These are phyloP conservation scores for Sindora glabra DNA, from an alignment of 306 rosid genomes.

Conservation along the genomic window DNA sequence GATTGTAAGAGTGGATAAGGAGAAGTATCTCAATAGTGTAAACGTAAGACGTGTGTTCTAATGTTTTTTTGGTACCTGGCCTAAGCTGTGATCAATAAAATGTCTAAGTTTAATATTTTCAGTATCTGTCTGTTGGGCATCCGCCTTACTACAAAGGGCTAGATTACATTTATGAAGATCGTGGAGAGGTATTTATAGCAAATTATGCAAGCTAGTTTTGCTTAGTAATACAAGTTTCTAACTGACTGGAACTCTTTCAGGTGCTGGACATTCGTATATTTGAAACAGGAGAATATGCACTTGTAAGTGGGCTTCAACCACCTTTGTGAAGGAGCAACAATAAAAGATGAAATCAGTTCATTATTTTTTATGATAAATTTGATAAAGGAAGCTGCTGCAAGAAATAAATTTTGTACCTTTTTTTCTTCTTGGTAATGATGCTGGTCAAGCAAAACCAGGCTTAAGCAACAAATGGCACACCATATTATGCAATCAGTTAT, in stretches of 20 bases:
- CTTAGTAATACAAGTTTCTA: neutral
- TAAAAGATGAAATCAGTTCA: too few relatives aligned
- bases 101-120: conserved; percentile 21
- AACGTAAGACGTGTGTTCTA: conserved; percentile 41
- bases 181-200: conserved; percentile 75
- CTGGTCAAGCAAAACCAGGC: too few relatives aligned
- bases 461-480: too few relatives aligned
- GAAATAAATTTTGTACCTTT: too few relatives aligned
- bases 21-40: conserved; percentile 78
- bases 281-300: conserved; percentile 91
- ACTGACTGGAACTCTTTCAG: conserved; percentile 27
- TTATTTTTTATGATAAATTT: too few relatives aligned
- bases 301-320: too few relatives aligned
- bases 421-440: too few relatives aligned
- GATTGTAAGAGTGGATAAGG: conserved; percentile 93
- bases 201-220: neutral
- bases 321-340: too few relatives aligned
- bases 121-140: conserved; percentile 95
- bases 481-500: too few relatives aligned
- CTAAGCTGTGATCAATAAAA: conserved; percentile 3
- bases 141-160: conserved; percentile 94
- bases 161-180: conserved; percentile 93
- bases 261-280: conserved; percentile 77
- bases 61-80: neutral
- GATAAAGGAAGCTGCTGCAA: too few relatives aligned